Percentiles rank a stretch among this genome's conserved stretches.
phyloP scores from a whole-genome alignment of 345 rosid genomes.

The Melaleuca quinquenervia region DNA sequence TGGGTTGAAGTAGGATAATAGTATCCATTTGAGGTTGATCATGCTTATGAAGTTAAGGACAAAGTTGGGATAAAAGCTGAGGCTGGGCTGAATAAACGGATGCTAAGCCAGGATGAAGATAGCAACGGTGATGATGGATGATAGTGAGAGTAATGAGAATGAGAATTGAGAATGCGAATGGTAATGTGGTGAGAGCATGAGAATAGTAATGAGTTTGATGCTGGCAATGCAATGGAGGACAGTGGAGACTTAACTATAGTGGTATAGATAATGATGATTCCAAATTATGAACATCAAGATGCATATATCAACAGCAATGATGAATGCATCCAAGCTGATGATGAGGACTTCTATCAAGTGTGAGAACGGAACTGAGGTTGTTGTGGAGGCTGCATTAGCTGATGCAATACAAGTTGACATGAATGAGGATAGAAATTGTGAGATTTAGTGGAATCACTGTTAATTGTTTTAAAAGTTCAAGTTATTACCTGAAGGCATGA shows the following conservation, averaged over 20 bases:
- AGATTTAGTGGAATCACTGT: too few relatives aligned
- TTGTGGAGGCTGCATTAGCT: background rate
- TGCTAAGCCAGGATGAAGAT: background rate
- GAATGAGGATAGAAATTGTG: background rate
- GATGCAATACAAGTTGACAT: background rate
- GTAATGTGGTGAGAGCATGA: too few relatives aligned
- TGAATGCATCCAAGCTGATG: background rate
- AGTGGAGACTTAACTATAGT: background rate
- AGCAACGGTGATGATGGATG: background rate
- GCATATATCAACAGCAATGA: background rate
- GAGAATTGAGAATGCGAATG: too few relatives aligned
- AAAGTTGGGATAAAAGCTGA: background rate
- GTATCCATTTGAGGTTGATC: background rate
- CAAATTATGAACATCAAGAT: background rate
- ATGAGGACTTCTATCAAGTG: background rate
- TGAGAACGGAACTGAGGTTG: background rate
- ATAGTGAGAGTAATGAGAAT: background rate
- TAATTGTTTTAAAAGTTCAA: too few relatives aligned
- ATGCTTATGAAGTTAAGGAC: background rate
- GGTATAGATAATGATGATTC: background rate
- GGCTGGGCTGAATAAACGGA: background rate
- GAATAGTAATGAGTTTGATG: background rate
- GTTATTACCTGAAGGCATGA: too few relatives aligned
- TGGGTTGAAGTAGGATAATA: background rate
- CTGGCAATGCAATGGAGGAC: background rate